A percentile compares a stretch with the other conserved stretches of the same genome.
Evolutionary conservation across 176 grass and related monocot genomes (phyloP).

Genomic region (Raddia distichophylla): DNA sequence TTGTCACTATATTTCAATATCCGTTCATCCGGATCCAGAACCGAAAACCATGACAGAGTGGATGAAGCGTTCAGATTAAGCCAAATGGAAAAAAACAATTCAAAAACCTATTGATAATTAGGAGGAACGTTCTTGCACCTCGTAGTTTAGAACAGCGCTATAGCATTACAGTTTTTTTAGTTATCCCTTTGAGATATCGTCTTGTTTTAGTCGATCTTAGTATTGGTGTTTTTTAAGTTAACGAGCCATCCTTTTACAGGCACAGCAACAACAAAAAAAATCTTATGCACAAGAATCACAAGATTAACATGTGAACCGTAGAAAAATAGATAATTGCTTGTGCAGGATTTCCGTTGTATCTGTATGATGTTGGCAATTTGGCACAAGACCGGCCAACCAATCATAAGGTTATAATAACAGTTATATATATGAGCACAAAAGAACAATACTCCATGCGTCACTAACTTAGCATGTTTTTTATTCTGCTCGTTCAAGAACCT

Average conservation of each 20-base stretch:
- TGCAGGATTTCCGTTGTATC: conserved; percentile 20
- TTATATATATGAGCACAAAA: conserved; percentile 39
- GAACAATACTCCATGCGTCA: conserved; percentile 1
- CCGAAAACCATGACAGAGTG: too few relatives aligned
- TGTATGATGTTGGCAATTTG: background rate
- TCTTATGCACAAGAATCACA: background rate
- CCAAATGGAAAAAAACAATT: too few relatives aligned
- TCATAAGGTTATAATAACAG: conserved; percentile 36
- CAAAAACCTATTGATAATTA: background rate
- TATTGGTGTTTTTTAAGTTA: too few relatives aligned
- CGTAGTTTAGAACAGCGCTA: background rate
- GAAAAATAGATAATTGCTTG: conserved; percentile 28
- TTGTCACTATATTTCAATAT: too few relatives aligned
- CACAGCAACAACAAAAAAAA: background rate
- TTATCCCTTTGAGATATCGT: too few relatives aligned
- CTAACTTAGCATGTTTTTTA: conserved; percentile 14
- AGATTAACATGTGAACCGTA: background rate
- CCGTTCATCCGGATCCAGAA: too few relatives aligned
- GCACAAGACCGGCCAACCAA: conserved; percentile 15
- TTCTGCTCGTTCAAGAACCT: conserved; percentile 31
- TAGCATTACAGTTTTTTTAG: background rate
- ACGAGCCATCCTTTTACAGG: background rate
- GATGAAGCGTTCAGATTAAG: too few relatives aligned
- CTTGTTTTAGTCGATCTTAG: too few relatives aligned
- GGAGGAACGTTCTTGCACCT: background rate